Conservation (phyloP, 805 yeast species). For the Yamadazyma takamatsuzukensis region DNA sequence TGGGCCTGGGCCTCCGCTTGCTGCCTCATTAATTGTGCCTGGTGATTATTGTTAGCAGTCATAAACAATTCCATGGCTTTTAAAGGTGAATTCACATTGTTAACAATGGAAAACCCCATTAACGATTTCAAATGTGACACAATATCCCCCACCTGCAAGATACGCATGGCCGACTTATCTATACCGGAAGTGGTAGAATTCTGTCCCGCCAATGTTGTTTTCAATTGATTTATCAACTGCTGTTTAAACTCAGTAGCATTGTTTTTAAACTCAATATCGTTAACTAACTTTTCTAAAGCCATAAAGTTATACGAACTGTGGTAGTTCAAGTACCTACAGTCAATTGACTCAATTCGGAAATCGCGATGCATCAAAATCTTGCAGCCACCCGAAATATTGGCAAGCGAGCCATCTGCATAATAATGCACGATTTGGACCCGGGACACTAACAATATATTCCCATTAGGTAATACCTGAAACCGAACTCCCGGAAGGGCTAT, state of each 20-base stretch:
- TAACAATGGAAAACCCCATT: conserved; percentile 52
- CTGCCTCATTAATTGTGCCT: conserved; percentile 13
- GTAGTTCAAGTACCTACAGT: conserved; percentile 40
- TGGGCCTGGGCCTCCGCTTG: conserved; percentile 7
- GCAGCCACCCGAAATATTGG: conserved; percentile 57
- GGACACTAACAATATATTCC: conserved; percentile 32
- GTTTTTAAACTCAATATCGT: conserved; percentile 7
- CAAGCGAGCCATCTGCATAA: conserved; percentile 69
- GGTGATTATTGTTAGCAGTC: conserved; percentile 21
- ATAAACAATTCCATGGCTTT: conserved; percentile 48
- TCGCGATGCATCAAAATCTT: conserved; percentile 60
- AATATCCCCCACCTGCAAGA: conserved; percentile 72
- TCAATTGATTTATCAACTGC: conserved; percentile 16
- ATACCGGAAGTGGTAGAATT: conserved; percentile 57
- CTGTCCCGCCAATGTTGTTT: conserved; percentile 41
- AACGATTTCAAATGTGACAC: conserved; percentile 69
- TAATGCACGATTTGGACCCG: conserved; percentile 26
- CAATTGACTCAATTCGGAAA: conserved; percentile 70
- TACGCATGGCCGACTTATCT: conserved; percentile 61
- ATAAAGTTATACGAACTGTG: conserved; percentile 19
- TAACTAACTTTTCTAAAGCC: conserved; percentile 6
- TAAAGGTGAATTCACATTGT: conserved; percentile 50
- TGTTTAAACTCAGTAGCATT: conserved; percentile 9
- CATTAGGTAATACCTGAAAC: conserved; percentile 39
- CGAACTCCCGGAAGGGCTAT: conserved; percentile 33